phyloP scores from a whole-genome alignment of 1,284 basidiomycete genomes.

The Termitomyces sp. region DNA sequence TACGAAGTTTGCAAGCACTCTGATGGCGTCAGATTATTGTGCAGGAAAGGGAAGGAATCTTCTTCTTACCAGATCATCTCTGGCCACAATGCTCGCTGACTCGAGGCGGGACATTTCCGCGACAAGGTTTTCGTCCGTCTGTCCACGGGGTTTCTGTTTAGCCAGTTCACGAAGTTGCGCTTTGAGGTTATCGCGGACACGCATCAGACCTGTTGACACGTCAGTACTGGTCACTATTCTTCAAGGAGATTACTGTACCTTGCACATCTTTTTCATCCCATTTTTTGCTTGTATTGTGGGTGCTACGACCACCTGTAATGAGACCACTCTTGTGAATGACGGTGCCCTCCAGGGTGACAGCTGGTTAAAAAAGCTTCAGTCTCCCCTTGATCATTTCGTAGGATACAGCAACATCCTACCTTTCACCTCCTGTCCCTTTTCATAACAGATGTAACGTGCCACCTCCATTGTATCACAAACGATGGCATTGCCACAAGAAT shows the following conservation, averaged over 20 bases:
- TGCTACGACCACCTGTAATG: conserved; percentile 91
- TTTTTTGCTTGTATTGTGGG: conserved; percentile 67
- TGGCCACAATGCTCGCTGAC: conserved; percentile 63
- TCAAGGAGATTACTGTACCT: conserved; percentile 40
- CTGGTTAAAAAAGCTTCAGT: conserved; percentile 37
- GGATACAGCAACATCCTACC: conserved; percentile 47
- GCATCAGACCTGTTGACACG: conserved; percentile 55
- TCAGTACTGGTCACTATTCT: neutral
- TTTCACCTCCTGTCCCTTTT: conserved; percentile 94
- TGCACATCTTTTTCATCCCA: conserved; percentile 95
- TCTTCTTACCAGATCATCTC: conserved; percentile 79
- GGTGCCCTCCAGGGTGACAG: conserved; percentile 95
- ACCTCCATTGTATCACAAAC: conserved; percentile 95
- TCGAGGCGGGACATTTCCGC: conserved; percentile 79
- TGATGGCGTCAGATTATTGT: conserved; percentile 20
- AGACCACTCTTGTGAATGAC: conserved; percentile 96
- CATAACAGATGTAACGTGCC: conserved; percentile 87
- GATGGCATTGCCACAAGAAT: conserved; percentile 91
- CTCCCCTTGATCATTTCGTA: neutral
- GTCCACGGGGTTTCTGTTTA: conserved; percentile 76
- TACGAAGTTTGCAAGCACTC: conserved; percentile 61
- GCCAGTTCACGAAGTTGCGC: conserved; percentile 78
- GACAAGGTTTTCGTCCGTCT: conserved; percentile 77
- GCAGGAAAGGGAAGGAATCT: neutral
- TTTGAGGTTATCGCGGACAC: conserved; percentile 70